Base-by-base conservation (phyloP, 371 early-diverging fungal species). In the Mucor irregularis region DNA sequence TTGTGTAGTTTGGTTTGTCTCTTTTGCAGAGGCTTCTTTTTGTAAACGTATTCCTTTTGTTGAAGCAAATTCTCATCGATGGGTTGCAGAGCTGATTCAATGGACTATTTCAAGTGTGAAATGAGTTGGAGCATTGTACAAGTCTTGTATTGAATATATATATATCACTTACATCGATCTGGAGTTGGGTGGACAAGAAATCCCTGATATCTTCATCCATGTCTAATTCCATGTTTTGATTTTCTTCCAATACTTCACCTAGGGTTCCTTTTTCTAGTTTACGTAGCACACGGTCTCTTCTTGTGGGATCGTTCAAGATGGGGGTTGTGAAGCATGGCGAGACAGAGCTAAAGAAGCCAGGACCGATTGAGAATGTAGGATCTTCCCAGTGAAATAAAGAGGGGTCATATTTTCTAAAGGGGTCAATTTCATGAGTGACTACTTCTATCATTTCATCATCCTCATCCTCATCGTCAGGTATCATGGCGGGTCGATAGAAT, bases 11-110 rank as follows among this genome's bases (percentile, higher is more conserved):
- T 55, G 10, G 62, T 61, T 33, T 61, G 62, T 39, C 62, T 11
- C 31, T 50, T 49, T 26, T 61, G 56, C 16, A 56, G 42, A 10
- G 62, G 56, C 35, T 50, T 61, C 62, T 61, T 61, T 39, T 61
- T 61, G 28, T 61, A 60, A n/a, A 40, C 31, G 49, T 48, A 49
- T 3, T 26, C 28, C 16, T 31, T 22, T 22, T 25, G 40, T 8
- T 43, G 21, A 5, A 40, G 9, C 4, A 40, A 13, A 26, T 40
- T 44, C 10, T 50, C 30, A 50, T 43, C 46, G 21, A 45, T 43
- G 13, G 44, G 44, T 35, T 19, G 17, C 10, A 50, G 10, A 3
- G 58, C 38, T 9, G 56, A 8, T 40, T 56, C 56, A 10, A 56
- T 30, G 25, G 30, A 37, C 49, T 47, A 31, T 21, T 16, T 9